phyloP scores from a whole-genome alignment of 2,329 filamentous ascomycete genomes.

The Colletotrichum sp. region DNA sequence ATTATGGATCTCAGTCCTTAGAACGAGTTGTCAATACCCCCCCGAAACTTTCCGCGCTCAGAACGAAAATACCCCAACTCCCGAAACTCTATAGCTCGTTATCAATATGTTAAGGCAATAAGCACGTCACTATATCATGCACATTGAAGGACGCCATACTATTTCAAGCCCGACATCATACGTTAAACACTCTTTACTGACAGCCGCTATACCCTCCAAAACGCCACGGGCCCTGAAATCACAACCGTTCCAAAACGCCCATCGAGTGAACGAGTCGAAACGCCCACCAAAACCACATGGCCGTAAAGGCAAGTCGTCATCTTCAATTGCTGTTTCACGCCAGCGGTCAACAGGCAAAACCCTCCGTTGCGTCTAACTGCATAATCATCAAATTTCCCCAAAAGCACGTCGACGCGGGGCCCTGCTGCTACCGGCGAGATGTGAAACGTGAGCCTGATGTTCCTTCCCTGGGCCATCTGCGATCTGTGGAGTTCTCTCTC shows the following conservation, averaged over 20 bases:
- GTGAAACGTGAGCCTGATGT: conserved; percentile 7
- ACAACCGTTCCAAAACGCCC: neutral
- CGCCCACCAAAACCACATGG: neutral
- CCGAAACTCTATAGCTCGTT: neutral
- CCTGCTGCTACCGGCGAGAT: neutral
- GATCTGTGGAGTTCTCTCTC: neutral
- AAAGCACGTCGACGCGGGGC: neutral
- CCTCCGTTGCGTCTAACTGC: neutral
- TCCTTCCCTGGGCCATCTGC: neutral
- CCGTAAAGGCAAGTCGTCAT: neutral
- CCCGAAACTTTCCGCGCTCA: neutral
- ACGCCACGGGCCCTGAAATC: neutral
- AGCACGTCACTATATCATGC: neutral
- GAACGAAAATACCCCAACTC: neutral
- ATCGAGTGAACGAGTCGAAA: neutral
- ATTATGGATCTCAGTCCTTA: neutral
- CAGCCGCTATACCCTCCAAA: neutral
- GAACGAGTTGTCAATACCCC: neutral
- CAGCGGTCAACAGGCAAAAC: neutral
- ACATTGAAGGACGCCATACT: neutral
- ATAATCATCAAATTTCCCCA: neutral
- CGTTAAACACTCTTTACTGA: neutral
- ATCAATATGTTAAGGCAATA: neutral
- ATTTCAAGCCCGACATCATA: neutral
- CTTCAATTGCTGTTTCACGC: neutral